These are phyloP conservation scores for Colletotrichum sp. DNA, from an alignment of 2,329 filamentous ascomycete genomes.

Conservation along the genomic window DNA sequence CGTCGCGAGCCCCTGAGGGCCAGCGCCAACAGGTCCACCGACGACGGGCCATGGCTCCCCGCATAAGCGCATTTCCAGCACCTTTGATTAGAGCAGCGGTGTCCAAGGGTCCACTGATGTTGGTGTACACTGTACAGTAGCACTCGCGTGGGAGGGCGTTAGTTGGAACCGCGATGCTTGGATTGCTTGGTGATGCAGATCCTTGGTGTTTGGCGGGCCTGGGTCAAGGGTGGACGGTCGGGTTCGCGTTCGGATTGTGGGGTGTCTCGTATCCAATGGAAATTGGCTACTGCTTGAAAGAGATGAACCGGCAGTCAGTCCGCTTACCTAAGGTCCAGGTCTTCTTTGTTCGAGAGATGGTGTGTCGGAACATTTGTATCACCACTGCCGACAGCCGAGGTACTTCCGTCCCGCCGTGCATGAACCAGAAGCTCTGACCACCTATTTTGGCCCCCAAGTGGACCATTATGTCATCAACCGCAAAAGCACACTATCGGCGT, in stretches of 20 bases:
- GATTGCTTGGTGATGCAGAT: background rate
- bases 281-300: background rate
- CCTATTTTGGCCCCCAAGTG: background rate
- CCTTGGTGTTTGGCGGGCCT: background rate
- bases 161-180: background rate
- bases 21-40: background rate
- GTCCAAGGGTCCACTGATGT: background rate
- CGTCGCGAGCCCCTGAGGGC: background rate
- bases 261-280: background rate
- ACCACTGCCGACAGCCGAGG: background rate
- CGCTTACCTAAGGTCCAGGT: background rate
- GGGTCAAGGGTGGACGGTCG: background rate
- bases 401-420: background rate
- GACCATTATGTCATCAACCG: background rate
- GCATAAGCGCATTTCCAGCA: background rate
- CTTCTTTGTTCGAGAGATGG: background rate
- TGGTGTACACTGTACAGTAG: background rate
- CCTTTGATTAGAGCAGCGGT: background rate
- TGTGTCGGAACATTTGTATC: background rate
- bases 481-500: background rate
- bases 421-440: background rate
- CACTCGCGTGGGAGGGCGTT: background rate
- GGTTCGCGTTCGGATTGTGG: constrained; percentile 13
- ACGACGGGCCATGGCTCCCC: background rate
- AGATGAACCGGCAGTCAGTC: background rate